Conservation (phyloP, 495 filamentous ascomycete genomes). For the Penicillium simplicissimum region DNA sequence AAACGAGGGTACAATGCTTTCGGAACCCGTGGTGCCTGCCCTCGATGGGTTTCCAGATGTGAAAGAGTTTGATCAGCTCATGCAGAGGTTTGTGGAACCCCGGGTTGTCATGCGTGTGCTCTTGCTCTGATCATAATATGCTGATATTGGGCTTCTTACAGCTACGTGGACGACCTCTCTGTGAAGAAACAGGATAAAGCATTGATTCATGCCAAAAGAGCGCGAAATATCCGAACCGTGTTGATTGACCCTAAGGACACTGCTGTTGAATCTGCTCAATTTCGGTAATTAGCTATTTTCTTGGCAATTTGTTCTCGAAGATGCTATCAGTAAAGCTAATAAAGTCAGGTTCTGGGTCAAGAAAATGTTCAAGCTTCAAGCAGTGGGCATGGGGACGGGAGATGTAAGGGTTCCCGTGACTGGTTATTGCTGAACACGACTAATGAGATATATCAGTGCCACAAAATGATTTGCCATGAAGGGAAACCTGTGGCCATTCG, state of each 20-base stretch:
- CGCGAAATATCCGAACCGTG: constrained; percentile 55
- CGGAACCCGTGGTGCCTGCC: constrained; percentile 45
- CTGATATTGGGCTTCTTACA: constrained; percentile 13
- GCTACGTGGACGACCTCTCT: constrained; percentile 54
- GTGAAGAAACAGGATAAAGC: constrained; percentile 62
- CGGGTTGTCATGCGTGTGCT: no score
- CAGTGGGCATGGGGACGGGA: constrained; percentile 36
- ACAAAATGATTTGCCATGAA: constrained; percentile 56
- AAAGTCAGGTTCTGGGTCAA: constrained; percentile 58
- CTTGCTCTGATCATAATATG: no score
- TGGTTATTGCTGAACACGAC: not conserved
- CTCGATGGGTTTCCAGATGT: constrained; percentile 55
- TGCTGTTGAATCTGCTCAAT: constrained; percentile 59
- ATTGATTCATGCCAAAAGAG: constrained; percentile 55
- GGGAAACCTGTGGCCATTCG: constrained; percentile 62
- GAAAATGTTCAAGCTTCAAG: constrained; percentile 58
- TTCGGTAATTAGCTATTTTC: constrained; percentile 36
- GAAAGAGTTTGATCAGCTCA: constrained; percentile 53
- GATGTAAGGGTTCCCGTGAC: constrained; percentile 30
- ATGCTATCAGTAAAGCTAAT: constrained; percentile 15
- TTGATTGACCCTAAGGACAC: constrained; percentile 57
- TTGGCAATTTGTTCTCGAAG: not conserved
- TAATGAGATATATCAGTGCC: constrained; percentile 31
- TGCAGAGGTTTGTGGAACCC: constrained; percentile 47
- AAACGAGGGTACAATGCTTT: constrained; percentile 45